Evolutionary conservation across 2,329 filamentous ascomycete genomes (phyloP), one percentile per base, ranked within the genome.

Genomic region (Calonectria montana): DNA sequence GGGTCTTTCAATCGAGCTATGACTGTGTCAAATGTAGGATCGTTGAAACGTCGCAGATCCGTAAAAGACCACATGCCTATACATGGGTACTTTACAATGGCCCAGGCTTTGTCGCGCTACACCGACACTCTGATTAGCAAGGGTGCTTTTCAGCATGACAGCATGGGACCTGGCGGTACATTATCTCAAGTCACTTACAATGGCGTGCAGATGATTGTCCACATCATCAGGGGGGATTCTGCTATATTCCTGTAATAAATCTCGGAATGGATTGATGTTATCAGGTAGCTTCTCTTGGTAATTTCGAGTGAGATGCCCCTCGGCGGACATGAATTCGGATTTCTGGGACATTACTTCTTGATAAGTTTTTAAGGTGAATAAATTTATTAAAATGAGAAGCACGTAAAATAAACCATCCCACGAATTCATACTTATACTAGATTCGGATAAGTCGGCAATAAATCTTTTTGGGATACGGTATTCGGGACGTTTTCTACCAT

Each of bases 41-140:
- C 43, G 21, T 67, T 31, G 6, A 61, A 41, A 21, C 27, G 31
- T 21, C 23, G 27, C 6, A 67, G 31, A 16, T 59, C 23, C 4
- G 53, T 67, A 41, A 67, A 67, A 39, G 65, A 67, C 65, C 65
- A 67, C 53, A 47, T 67, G 3, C 65, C 65, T 6, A 67, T 43
- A 5, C 65, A 67, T 29, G 65, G 65, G 21, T 39, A 67, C 7
- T 23, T 15, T 2, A 21, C 65, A 13, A 50, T 25, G 1, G 16
- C 41, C 65, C 65, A 67, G 6, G 65, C 65, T 15, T 59, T 50
- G 31, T 67, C 65, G 21, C 65, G 65, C 65, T 67, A n/a, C 1
- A 50, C 15, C 25, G 27, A 13, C 25, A 4, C 13, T 25, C 29
- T 47, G 4, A 18, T 67, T 31, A 67, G 53, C 2, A 29, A 10